These are phyloP conservation scores for Colletotrichum cuscutae DNA, from an alignment of 2,329 filamentous ascomycete species.

Conservation along the genomic window DNA sequence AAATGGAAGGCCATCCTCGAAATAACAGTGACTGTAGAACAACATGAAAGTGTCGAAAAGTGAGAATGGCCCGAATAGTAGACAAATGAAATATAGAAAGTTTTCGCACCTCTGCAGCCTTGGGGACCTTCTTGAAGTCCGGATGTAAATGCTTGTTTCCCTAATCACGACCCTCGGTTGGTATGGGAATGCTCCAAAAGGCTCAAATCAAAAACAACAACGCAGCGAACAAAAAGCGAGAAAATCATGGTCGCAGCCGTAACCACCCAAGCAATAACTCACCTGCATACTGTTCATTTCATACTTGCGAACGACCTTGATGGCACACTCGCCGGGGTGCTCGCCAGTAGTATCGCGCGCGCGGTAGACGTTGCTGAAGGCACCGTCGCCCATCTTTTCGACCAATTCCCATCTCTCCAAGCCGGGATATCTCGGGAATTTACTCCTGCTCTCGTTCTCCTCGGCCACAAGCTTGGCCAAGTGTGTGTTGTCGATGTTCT, in stretches of 20 bases:
- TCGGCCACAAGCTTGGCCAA: conserved; percentile 90
- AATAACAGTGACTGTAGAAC: conserved; percentile 35
- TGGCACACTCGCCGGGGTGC: conserved; percentile 81
- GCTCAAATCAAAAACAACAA: conserved; percentile 37
- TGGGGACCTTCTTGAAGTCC: conserved; percentile 93
- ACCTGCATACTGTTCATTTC: conserved; percentile 99
- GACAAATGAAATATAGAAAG: conserved; percentile 49
- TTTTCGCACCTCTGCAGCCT: conserved; percentile 94
- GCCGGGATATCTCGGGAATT: conserved; percentile 84
- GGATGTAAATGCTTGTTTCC: conserved; percentile 93
- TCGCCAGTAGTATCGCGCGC: conserved; percentile 80
- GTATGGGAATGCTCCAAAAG: conserved; percentile 49
- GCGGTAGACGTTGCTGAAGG: conserved; percentile 98
- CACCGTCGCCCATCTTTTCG: conserved; percentile 99
- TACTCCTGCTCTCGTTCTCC: conserved; percentile 86
- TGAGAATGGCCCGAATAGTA: conserved; percentile 42
- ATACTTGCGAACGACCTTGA: conserved; percentile 98
- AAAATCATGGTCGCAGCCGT: conserved; percentile 36
- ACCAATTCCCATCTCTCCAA: conserved; percentile 86
- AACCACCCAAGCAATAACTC: conserved; percentile 57
- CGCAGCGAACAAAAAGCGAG: conserved; percentile 37
- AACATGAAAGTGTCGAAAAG: conserved; percentile 41
- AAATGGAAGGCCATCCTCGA: conserved; percentile 34
- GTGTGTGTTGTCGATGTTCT: conserved; percentile 69
- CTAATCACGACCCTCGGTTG: conserved; percentile 70